Percentiles rank a stretch among this genome's conserved stretches.
phyloP scores from a whole-genome alignment of 2,329 filamentous ascomycete genomes.

The Alternaria viburni region DNA sequence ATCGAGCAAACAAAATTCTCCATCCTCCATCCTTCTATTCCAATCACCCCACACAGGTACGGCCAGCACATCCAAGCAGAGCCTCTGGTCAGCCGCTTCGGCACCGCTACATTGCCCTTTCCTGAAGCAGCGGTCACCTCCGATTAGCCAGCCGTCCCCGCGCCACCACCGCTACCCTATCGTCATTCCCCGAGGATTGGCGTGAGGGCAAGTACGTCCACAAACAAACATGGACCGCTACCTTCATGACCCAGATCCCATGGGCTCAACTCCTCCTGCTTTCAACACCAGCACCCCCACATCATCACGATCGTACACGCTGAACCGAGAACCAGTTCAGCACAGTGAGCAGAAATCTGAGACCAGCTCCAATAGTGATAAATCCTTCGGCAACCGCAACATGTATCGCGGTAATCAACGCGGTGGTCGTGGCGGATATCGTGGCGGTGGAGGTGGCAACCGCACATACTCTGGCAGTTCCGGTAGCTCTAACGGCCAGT shows the following conservation, averaged over 20 bases:
- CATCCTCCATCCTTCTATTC: background rate
- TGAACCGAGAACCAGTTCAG: background rate
- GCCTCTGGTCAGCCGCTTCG: background rate
- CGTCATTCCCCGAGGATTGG: background rate
- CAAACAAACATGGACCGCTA: conserved; percentile 11
- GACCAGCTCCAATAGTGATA: conserved; percentile 2
- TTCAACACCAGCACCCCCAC: background rate
- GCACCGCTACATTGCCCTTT: conserved; percentile 6
- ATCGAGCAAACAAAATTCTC: conserved; percentile 3
- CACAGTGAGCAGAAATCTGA: conserved; percentile 5
- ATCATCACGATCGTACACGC: background rate
- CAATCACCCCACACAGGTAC: background rate
- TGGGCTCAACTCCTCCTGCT: conserved; percentile 5
- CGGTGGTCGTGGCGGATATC: conserved; percentile 7
- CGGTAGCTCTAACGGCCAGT: conserved; percentile 14
- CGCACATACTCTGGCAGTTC: conserved; percentile 23
- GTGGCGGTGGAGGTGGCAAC: conserved; percentile 12
- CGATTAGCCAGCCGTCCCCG: background rate
- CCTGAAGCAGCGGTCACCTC: conserved; percentile 15
- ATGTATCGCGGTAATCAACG: conserved; percentile 18
- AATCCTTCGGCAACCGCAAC: background rate
- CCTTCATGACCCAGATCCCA: background rate
- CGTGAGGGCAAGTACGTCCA: background rate
- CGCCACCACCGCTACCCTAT: background rate
- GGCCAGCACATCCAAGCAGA: background rate